Conservation (phyloP, 75 land plant species). For the Adiantum capillusveneris region DNA sequence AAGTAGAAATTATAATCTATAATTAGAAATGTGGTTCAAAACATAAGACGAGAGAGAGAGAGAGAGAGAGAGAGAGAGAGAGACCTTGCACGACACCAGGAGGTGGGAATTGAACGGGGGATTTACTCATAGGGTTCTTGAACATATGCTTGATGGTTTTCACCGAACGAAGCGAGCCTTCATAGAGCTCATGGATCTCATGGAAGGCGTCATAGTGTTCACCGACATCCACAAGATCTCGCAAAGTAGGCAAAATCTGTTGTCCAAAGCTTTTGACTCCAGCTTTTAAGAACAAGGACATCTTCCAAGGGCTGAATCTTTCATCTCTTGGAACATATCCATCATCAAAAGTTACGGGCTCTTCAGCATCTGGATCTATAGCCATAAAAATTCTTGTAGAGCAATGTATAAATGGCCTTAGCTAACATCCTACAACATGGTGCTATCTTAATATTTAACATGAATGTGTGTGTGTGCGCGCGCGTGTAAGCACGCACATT, state of each 20-base stretch:
- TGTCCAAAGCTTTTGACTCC: background rate
- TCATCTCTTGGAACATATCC: constrained; percentile 6
- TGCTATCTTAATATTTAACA: no score
- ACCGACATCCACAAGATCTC: background rate
- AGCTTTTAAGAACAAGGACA: background rate
- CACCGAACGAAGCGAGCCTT: background rate
- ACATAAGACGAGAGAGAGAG: no score
- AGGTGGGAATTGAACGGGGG: constrained; percentile 17
- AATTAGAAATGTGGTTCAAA: no score
- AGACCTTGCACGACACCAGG: constrained; percentile 30
- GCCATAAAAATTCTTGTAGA: background rate
- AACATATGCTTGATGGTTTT: background rate
- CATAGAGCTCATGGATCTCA: background rate
- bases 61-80: no score
- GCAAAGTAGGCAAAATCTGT: background rate
- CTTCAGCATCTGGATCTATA: background rate
- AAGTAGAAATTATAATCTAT: no score
- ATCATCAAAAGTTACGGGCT: constrained; percentile 1
- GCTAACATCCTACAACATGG: background rate
- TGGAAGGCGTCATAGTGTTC: background rate
- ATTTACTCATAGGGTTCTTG: background rate
- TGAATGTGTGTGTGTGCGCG: no score
- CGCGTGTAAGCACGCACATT: no score
- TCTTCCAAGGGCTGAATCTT: background rate
- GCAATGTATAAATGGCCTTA: background rate